These are phyloP conservation scores for Piper betle DNA, from an alignment of 164 flowering plant genomes.

Conservation along the genomic window DNA sequence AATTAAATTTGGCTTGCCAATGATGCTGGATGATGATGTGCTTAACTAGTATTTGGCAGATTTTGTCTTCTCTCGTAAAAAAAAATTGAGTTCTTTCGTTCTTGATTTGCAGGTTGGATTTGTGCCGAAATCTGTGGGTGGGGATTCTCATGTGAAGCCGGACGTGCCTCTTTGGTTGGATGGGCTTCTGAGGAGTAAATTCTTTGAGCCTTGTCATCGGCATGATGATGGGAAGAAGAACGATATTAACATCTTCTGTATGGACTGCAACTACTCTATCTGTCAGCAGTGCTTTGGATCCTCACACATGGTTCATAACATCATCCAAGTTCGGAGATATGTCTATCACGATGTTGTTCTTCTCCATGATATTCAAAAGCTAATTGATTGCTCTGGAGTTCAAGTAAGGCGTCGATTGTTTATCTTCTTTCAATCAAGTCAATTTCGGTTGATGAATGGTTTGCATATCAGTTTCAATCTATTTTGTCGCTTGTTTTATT, in stretches of 20 bases:
- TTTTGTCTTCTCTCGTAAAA: not conserved
- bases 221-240: constrained; percentile 24
- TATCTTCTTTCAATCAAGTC: not conserved
- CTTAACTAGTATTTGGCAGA: not conserved
- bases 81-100: not conserved
- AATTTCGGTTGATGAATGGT: not conserved
- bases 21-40: too few relatives aligned
- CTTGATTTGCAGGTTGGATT: constrained; percentile 1
- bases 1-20: too few relatives aligned
- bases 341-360: constrained; percentile 64
- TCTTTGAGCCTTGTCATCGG: constrained; percentile 10
- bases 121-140: not conserved
- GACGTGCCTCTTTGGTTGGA: constrained; percentile 11
- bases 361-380: constrained; percentile 45
- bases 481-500: not conserved
- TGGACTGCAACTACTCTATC: constrained; percentile 34
- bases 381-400: constrained; percentile 50
- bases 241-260: constrained; percentile 55
- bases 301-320: constrained; percentile 23
- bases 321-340: constrained; percentile 58
- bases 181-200: constrained; percentile 7
- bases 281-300: constrained; percentile 45
- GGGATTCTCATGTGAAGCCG: not conserved
- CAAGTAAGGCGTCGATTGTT: constrained; percentile 29
- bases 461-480: not conserved